Evolutionary conservation across 139 green algal species (phyloP), one percentile per base, ranked within the genome.

Genomic region (Asterochloris sp.): DNA sequence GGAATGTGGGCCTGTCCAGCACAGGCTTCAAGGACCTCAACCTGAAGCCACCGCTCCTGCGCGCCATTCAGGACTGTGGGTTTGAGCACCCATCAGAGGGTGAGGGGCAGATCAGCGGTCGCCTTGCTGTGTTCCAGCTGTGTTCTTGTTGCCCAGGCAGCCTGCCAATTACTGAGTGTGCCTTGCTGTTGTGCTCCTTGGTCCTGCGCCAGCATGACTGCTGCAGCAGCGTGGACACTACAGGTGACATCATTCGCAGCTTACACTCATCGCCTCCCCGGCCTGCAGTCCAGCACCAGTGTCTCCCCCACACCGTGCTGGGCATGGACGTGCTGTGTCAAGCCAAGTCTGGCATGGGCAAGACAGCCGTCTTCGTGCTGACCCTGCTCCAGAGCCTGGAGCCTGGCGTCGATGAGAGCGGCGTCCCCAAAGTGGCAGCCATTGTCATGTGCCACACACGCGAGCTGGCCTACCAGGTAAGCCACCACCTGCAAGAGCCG

Each of bases 81-180:
- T 99, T 99, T 82, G 97, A 99, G 89, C 97, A 99, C 88, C 97
- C 97, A 2, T 98, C 93, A n/a, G 97, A 99, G 90, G 97, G 96
- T 99, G 78, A 27, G 29, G 12, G 23, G 28, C 60, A 76, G 62
- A 77, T 76, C 79, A 61, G 9, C 12, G 13, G 27, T 27, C 23
- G 38, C 66, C n/a, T 19, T 61, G 17, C 28, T 54, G 38, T 54
- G 38, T 54, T 54, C 38, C 38, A 10, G 38, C 38, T 54, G 38
- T 54, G 6, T 6, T 54, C 38, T 54, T 54, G 38, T 6, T 6
- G 38, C 38, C 38, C 38, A 54, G 38, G 38, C 38, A 54, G 38
- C 38, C 38, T 54, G 38, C 38, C 38, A 54, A 54, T 64, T 13
- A 0, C 27, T 64, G 29, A 26, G n/a, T 78, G 12, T 69, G 54